Conservation (phyloP, 2,329 filamentous ascomycete genomes). For the Pezicula neosporulosa region DNA sequence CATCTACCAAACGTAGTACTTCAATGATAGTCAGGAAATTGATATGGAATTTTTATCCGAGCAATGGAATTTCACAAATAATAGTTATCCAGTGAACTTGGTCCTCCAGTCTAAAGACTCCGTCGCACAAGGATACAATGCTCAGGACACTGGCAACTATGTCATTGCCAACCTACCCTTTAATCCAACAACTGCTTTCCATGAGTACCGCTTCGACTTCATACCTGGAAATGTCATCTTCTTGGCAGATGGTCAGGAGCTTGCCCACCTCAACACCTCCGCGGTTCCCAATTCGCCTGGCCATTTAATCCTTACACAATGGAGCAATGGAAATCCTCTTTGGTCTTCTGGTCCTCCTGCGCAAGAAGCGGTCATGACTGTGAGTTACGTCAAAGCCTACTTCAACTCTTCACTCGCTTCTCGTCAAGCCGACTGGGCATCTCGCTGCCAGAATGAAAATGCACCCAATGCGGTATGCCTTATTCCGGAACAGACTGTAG, state of each 20-base stretch:
- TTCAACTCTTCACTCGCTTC: constrained; percentile 63
- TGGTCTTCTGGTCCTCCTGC: constrained; percentile 72
- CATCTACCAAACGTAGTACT: constrained; percentile 49
- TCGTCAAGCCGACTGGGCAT: constrained; percentile 32
- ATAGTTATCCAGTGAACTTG: constrained; percentile 62
- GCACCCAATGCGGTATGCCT: constrained; percentile 40
- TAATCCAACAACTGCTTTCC: constrained; percentile 60
- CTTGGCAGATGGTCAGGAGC: constrained; percentile 59
- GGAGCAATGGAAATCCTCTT: constrained; percentile 70
- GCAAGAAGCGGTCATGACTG: constrained; percentile 56
- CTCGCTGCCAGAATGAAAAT: constrained; percentile 37
- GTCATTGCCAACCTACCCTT: constrained; percentile 58
- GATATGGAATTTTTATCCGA: constrained; percentile 76
- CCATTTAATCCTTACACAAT: constrained; percentile 68
- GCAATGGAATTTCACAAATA: constrained; percentile 50
- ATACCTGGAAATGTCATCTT: constrained; percentile 59
- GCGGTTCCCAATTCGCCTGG: constrained; percentile 59
- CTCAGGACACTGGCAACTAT: constrained; percentile 56
- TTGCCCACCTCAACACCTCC: constrained; percentile 53
- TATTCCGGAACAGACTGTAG: constrained; percentile 43
- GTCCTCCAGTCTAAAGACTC: constrained; percentile 69
- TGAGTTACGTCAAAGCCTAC: constrained; percentile 73
- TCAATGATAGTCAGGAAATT: constrained; percentile 76
- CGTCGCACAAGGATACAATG: constrained; percentile 56
- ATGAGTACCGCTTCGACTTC: constrained; percentile 82